Evolutionary conservation across 2,329 filamentous ascomycete genomes (phyloP).

Genomic region (Fusarium sp.): DNA sequence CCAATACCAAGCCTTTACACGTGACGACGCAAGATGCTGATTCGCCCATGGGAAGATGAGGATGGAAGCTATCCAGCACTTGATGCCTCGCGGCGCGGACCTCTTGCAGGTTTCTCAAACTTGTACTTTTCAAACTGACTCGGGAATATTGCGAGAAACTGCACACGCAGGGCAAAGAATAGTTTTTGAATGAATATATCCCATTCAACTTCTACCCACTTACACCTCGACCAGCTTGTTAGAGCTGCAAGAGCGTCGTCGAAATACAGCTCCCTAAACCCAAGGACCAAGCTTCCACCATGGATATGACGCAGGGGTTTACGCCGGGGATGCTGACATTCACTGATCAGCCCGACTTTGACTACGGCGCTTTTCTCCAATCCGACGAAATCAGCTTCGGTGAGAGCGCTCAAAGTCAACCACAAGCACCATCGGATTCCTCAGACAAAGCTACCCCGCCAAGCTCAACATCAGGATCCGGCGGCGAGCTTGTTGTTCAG

Average conservation of each 20-base stretch:
- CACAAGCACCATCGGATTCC: constrained; percentile 48
- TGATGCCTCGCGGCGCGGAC: constrained; percentile 17
- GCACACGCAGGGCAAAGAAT: not conserved
- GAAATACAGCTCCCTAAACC: not conserved
- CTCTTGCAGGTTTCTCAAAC: constrained; percentile 10
- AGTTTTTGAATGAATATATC: not conserved
- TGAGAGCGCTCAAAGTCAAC: constrained; percentile 36
- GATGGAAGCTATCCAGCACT: constrained; percentile 7
- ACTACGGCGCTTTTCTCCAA: constrained; percentile 58
- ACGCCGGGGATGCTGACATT: constrained; percentile 51
- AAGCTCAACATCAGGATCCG: constrained; percentile 47
- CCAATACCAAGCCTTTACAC: constrained; percentile 34
- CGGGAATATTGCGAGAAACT: not conserved
- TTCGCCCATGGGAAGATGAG: constrained; percentile 31
- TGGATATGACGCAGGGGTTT: constrained; percentile 52
- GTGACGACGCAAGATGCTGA: constrained; percentile 41
- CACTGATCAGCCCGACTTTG: constrained; percentile 54
- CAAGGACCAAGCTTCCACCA: constrained; percentile 20
- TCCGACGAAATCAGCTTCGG: constrained; percentile 45
- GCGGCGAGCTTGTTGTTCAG: constrained; percentile 35
- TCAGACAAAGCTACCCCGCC: constrained; percentile 52
- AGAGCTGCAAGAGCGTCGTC: constrained; percentile 11
- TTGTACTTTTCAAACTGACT: not conserved
- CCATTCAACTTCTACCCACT: not conserved
- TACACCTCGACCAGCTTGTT: not conserved